Conservation (phyloP, 306 rosid genomes). For the Lathyrus aphaca region DNA sequence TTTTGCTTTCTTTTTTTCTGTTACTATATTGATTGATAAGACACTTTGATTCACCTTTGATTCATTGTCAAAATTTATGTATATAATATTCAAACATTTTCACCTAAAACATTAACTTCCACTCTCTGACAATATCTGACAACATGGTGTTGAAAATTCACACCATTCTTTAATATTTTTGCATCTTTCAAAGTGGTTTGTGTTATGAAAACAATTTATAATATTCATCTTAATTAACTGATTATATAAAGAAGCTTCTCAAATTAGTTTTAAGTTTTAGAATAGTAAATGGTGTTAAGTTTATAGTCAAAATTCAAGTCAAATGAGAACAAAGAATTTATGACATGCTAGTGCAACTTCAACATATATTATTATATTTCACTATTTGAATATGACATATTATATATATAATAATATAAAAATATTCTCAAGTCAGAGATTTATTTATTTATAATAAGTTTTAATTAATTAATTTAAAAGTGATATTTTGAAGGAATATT, state of each 20-base stretch:
- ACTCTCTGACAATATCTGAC: not conserved
- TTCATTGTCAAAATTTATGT: conserved; percentile 36
- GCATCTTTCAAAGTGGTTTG: conserved; percentile 2
- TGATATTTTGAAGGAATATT: not conserved
- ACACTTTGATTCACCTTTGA: conserved; percentile 5
- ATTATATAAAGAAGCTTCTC: not conserved
- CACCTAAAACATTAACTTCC: conserved; percentile 21
- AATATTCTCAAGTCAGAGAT: no score
- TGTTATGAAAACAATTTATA: not conserved
- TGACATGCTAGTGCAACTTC: conserved; percentile 12
- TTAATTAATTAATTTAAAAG: not conserved
- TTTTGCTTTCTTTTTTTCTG: not conserved
- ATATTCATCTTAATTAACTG: not conserved
- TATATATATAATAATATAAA: no score
- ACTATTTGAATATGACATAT: conserved; percentile 33
- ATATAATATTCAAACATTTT: conserved; percentile 28
- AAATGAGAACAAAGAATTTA: conserved; percentile 33
- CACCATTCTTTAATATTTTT: not conserved
- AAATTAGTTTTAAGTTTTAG: conserved; percentile 7
- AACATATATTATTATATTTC: conserved; percentile 4
- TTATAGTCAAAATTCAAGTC: conserved; percentile 37
- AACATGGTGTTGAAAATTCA: conserved; percentile 6
- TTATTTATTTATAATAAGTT: not conserved
- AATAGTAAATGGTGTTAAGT: conserved; percentile 18
- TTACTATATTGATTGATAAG: conserved; percentile 33